Percentiles rank a stretch among this genome's conserved stretches.
Conservation (phyloP, 2,329 filamentous ascomycete genomes). For the Byssothecium circinans region DNA sequence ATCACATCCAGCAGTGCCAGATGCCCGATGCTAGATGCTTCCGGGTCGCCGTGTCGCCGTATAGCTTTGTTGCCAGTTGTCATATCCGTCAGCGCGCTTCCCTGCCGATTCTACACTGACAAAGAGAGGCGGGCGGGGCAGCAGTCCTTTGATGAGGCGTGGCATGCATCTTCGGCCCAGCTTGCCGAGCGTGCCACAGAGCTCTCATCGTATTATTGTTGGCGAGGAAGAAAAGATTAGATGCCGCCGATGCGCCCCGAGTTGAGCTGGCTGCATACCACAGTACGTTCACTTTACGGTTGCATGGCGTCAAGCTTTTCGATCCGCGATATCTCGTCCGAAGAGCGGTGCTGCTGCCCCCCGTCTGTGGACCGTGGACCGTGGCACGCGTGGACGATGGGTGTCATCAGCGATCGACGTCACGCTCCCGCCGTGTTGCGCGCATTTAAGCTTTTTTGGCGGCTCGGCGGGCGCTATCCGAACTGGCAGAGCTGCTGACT, state of each 20-base stretch:
- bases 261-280: no score
- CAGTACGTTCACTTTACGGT: background rate
- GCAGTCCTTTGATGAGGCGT: no score
- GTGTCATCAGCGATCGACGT: constrained; percentile 16
- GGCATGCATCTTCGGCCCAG: background rate
- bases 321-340: background rate
- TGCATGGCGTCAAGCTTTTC: background rate
- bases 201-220: background rate
- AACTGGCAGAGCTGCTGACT: no score
- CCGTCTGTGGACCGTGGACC: no score
- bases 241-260: no score
- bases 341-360: no score
- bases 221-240: no score
- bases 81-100: background rate
- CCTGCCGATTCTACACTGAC: background rate
- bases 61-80: background rate
- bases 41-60: background rate
- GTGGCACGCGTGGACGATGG: no score
- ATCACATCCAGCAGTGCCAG: background rate
- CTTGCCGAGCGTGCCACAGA: background rate
- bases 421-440: constrained; percentile 4
- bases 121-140: background rate
- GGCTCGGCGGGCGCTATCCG: constrained; percentile 9
- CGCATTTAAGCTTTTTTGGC: constrained; percentile 12
- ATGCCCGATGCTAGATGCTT: background rate